Percentiles rank a stretch among this genome's conserved stretches.
phyloP scores from a whole-genome alignment of 768 basidiomycete genomes.

The Lactarius trivialis region DNA sequence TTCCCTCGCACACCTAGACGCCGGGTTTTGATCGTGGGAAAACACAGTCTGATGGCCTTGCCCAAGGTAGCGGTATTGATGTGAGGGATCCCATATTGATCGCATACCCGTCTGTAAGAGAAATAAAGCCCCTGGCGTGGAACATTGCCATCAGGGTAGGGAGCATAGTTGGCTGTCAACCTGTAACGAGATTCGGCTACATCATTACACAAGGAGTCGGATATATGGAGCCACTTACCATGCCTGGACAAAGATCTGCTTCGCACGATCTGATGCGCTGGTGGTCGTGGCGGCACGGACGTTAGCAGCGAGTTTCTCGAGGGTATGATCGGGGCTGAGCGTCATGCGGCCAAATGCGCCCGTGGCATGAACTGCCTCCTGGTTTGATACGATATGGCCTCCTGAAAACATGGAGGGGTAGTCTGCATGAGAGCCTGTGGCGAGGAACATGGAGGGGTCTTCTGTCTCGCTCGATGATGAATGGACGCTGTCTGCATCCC shows the following conservation, averaged over 20 bases:
- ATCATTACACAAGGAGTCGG: slow-evolving; percentile 15
- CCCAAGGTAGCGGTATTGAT: slow-evolving; percentile 95
- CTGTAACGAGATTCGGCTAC: slow-evolving; percentile 34
- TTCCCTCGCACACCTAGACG: slow-evolving; percentile 89
- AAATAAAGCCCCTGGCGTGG: slow-evolving; percentile 92
- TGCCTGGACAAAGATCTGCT: slow-evolving; percentile 89
- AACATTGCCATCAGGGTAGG: slow-evolving; percentile 89
- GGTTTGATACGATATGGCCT: slow-evolving; percentile 37
- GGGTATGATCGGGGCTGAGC: slow-evolving; percentile 65
- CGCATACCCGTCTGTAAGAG: slow-evolving; percentile 85
- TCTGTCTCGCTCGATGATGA: slow-evolving; percentile 88
- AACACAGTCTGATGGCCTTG: slow-evolving; percentile 89
- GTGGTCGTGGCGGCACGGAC: slow-evolving; percentile 86
- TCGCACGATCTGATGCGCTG: slow-evolving; percentile 84
- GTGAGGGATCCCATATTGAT: slow-evolving; percentile 88
- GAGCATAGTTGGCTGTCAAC: slow-evolving; percentile 84
- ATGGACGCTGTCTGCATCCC: slow-evolving; percentile 80
- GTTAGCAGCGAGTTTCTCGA: slow-evolving; percentile 83
- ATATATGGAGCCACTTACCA: slow-evolving; percentile 49
- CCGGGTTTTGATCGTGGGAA: slow-evolving; percentile 91
- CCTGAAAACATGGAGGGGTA: slow-evolving; percentile 61
- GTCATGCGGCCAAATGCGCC: slow-evolving; percentile 74
- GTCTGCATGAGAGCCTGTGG: slow-evolving; percentile 47
- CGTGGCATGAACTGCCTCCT: slow-evolving; percentile 52
- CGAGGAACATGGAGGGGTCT: slow-evolving; percentile 73